Evolutionary conservation across 352 stramenopile genomes (phyloP).

Genomic region (Phytophthora hibernalis): DNA sequence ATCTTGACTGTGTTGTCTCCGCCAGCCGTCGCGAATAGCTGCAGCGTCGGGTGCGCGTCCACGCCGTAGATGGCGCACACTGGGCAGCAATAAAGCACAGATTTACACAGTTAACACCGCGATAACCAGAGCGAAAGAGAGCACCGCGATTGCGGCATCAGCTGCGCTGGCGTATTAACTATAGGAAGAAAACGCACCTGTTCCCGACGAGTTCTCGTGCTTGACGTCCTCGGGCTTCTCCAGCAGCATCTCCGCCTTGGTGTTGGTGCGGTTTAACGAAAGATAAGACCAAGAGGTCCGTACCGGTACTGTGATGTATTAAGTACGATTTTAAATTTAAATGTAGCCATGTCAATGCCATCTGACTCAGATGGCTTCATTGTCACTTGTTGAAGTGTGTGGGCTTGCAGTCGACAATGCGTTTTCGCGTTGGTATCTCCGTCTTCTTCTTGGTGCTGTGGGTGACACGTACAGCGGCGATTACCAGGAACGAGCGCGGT

Average conservation of each 20-base stretch:
- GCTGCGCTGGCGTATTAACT: not conserved
- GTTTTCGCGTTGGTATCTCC: not conserved
- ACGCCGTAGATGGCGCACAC: constrained; percentile 87
- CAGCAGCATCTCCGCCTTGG: constrained; percentile 64
- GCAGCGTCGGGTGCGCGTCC: constrained; percentile 78
- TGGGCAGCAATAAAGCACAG: constrained; percentile 17
- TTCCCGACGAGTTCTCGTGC: constrained; percentile 76
- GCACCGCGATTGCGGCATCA: not conserved
- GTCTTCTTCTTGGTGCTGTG: constrained; percentile 13
- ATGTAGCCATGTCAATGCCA: constrained; percentile 32
- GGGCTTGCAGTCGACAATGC: constrained; percentile 12
- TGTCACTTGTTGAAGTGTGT: constrained; percentile 8
- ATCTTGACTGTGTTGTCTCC: constrained; percentile 88
- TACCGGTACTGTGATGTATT: not conserved
- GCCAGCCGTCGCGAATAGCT: constrained; percentile 80
- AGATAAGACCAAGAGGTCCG: not conserved
- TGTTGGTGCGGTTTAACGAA: too few relatives aligned
- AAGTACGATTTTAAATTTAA: constrained; percentile 24
- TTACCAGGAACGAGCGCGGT: constrained; percentile 56
- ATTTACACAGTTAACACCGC: constrained; percentile 12
- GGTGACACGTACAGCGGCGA: not conserved
- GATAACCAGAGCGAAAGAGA: constrained; percentile 12
- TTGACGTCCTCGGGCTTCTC: constrained; percentile 83
- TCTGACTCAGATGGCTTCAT: constrained; percentile 3
- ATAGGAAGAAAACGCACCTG: constrained; percentile 41